Evolutionary conservation across 305 asterid genomes (phyloP).

Genomic region (Caryopteris hybrid): DNA sequence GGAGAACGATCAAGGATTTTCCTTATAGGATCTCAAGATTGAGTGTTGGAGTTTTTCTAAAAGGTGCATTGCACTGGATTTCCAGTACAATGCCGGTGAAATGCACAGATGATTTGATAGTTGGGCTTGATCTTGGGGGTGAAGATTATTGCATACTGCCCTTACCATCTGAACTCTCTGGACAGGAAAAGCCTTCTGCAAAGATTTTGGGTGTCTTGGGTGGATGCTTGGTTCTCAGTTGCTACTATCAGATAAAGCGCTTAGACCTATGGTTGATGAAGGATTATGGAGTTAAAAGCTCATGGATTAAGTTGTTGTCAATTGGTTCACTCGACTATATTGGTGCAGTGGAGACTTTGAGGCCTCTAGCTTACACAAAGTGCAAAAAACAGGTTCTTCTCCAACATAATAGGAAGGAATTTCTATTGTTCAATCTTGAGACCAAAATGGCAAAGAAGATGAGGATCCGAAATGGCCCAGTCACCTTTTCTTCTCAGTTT

Average conservation of each 20-base stretch:
- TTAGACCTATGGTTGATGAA: constrained; percentile 29
- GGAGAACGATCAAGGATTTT: constrained; percentile 26
- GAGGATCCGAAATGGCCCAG: constrained; percentile 1
- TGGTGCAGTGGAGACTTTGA: constrained; percentile 26
- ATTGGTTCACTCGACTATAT: background rate
- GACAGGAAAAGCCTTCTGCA: constrained; percentile 3
- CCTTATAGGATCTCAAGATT: constrained; percentile 24
- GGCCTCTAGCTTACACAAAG: constrained; percentile 19
- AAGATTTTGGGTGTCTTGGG: constrained; percentile 25
- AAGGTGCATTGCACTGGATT: constrained; percentile 26
- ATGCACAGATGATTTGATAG: constrained; percentile 16
- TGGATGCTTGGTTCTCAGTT: constrained; percentile 26
- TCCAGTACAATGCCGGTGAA: constrained; percentile 1
- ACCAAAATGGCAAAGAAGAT: constrained; percentile 9
- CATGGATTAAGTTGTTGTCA: constrained; percentile 29
- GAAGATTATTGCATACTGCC: constrained; percentile 15
- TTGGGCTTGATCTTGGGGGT: constrained; percentile 22
- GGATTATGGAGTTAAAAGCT: constrained; percentile 18
- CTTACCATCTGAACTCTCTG: background rate
- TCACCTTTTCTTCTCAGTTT: constrained; percentile 19
- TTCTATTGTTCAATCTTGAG: constrained; percentile 23
- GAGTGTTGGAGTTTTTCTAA: constrained; percentile 13
- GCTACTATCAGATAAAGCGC: constrained; percentile 26
- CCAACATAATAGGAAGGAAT: constrained; percentile 25
- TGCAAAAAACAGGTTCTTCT: constrained; percentile 19